Evolutionary conservation across 768 basidiomycete genomes (phyloP), one percentile per base, ranked within the genome.

Genomic region (Trametopsis cervina): DNA sequence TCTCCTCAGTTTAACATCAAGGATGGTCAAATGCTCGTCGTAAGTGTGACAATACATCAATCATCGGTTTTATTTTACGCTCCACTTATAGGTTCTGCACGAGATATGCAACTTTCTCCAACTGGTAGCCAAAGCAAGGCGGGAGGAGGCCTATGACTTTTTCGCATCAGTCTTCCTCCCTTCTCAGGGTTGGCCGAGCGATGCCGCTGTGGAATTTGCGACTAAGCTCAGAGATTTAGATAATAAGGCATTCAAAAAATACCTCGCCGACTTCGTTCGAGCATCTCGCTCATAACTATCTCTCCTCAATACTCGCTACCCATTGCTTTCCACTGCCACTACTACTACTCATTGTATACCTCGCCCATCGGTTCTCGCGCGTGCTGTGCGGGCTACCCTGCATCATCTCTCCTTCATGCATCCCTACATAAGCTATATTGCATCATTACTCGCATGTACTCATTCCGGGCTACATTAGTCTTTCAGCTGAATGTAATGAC

Each of bases 91-190:
- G 93, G 85, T 94, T 45, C 70, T 97, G 18, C 80, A 88, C 55
- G 96, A 99, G 62, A 85, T 97, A 46, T 86, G 88, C 40, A 83
- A 79, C 57, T 75, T 98, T 40, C 69, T 97, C 35, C 89, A 96
- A 61, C 72, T 77, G 0, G 75, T 95, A 6, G 77, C 80, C 54
- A 83, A 80, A 61, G 82, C 80, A 11, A 72, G 96, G 53, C 89
- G 89, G 1, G 66, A 77, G 42, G 95, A 98, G 69, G 86, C 86
- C 0, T 79, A 85, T 61, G 77, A 84, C 45, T 95, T 85, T 65
- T 79, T 99, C 58, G 66, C 83, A 11, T 72, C 71, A 44, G 78
- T 82, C 23, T 91, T 90, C 66, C 76, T 99, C 17, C 94, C 96
- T 1, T 81, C 90, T 7, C 82, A 95, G 67, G 80, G 83, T 53